Evolutionary conservation across 1,284 basidiomycete species (phyloP).

Genomic region (Sporisorium reilianum): DNA sequence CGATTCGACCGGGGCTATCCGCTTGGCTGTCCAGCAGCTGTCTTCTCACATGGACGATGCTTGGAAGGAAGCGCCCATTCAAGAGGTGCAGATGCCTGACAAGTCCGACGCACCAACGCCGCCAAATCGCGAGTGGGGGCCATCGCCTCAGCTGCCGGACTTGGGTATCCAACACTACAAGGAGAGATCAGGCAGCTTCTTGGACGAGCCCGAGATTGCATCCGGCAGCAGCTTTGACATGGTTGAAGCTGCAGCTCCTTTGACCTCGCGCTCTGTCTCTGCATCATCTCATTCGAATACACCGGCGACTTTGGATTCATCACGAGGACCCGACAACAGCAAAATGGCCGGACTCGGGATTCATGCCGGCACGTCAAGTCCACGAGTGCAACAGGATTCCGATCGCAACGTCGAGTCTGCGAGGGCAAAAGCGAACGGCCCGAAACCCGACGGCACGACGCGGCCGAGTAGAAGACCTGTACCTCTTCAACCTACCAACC

Average conservation of each 20-base stretch:
- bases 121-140: conserved; percentile 49
- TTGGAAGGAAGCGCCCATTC: conserved; percentile 33
- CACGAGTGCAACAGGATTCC: neutral
- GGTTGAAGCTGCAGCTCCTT: neutral
- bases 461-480: neutral
- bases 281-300: conserved; percentile 9
- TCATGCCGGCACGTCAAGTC: neutral
- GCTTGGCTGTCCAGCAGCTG: conserved; percentile 48
- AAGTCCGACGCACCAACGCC: conserved; percentile 1
- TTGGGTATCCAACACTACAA: conserved; percentile 41
- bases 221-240: neutral
- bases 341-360: conserved; percentile 30
- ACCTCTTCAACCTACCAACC: conserved; percentile 2
- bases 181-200: conserved; percentile 51
- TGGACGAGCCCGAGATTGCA: conserved; percentile 47
- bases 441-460: no score
- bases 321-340: neutral
- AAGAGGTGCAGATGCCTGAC: conserved; percentile 18
- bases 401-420: neutral
- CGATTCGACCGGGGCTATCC: conserved; percentile 38
- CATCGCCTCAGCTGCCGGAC: conserved; percentile 50
- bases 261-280: conserved; percentile 1
- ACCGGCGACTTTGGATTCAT: neutral
- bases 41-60: conserved; percentile 57
- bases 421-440: neutral